Evolutionary conservation across 345 rosid species (phyloP).

Genomic region (Boechera divaricarpa): DNA sequence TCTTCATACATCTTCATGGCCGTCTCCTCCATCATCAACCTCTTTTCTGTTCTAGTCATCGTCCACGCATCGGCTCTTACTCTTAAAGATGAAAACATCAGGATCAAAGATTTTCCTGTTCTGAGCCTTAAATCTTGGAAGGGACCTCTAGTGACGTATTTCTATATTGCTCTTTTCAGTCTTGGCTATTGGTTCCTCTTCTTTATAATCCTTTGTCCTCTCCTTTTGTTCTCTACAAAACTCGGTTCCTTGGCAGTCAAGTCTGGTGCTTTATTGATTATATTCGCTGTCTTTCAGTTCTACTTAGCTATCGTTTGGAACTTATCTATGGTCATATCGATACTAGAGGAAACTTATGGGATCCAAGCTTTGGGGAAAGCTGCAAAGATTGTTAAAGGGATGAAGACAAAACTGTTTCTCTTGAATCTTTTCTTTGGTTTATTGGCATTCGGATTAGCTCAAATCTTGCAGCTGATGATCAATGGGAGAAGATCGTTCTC

Average conservation of each 20-base stretch:
- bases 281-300: slow-evolving; percentile 34
- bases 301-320: slow-evolving; percentile 56
- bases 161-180: slow-evolving; percentile 47
- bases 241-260: not conserved
- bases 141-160: slow-evolving; percentile 53
- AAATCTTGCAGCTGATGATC: slow-evolving; percentile 22
- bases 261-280: not conserved
- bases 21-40: slow-evolving; percentile 20
- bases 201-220: slow-evolving; percentile 23
- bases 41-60: slow-evolving; percentile 42
- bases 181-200: slow-evolving; percentile 46
- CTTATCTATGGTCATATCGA: slow-evolving; percentile 58
- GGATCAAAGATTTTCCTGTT: slow-evolving; percentile 39
- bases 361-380: slow-evolving; percentile 64
- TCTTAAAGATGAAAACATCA: slow-evolving; percentile 32
- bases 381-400: slow-evolving; percentile 54
- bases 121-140: slow-evolving; percentile 44
- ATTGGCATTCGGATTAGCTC: slow-evolving; percentile 18
- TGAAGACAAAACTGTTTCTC: slow-evolving; percentile 51
- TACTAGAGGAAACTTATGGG: slow-evolving; percentile 58
- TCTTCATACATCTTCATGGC: slow-evolving; percentile 36
- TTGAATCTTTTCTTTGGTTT: slow-evolving; percentile 48
- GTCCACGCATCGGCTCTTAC: slow-evolving; percentile 50
- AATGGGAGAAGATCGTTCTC: not conserved
- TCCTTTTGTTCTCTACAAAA: slow-evolving; percentile 23